These are phyloP conservation scores for Myxozyma geophila DNA, from an alignment of 805 yeast species.

Conservation along the genomic window DNA sequence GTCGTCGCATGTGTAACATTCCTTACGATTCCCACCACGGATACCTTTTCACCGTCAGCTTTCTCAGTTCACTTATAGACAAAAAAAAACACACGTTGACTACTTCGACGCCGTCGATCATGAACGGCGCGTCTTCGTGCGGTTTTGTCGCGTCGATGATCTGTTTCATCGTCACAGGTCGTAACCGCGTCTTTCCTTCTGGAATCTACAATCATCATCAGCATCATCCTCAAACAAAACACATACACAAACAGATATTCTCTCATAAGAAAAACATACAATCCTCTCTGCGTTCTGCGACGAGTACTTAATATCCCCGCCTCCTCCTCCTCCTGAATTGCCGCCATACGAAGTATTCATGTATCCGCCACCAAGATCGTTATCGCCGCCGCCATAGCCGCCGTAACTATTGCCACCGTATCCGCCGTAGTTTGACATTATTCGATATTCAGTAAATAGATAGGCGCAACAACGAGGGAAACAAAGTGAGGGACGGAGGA, in stretches of 20 bases:
- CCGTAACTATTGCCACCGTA: slow-evolving; percentile 13
- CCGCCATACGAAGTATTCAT: slow-evolving; percentile 20
- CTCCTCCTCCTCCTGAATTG: background rate
- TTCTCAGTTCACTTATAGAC: background rate
- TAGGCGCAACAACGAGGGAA: background rate
- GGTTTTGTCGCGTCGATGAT: slow-evolving; percentile 57
- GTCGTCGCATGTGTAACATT: slow-evolving; percentile 53
- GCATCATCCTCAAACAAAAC: background rate
- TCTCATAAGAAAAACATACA: slow-evolving; percentile 11
- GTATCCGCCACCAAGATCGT: slow-evolving; percentile 26
- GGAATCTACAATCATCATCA: slow-evolving; percentile 11
- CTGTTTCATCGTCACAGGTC: slow-evolving; percentile 70
- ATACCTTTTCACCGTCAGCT: slow-evolving; percentile 47
- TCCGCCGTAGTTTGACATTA: slow-evolving; percentile 9
- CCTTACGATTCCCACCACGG: slow-evolving; percentile 62
- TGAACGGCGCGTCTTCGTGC: slow-evolving; percentile 59
- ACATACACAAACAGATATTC: background rate
- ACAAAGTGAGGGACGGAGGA: background rate
- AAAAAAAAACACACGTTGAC: slow-evolving; percentile 16
- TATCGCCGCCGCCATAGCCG: slow-evolving; percentile 11
- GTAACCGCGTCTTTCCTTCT: slow-evolving; percentile 31
- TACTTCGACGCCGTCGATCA: slow-evolving; percentile 54
- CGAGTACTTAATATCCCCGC: slow-evolving; percentile 11
- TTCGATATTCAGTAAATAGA: background rate
- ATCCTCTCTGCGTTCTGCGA: slow-evolving; percentile 28